Conservation (phyloP, 2,329 filamentous ascomycete genomes). For the Xylariaceae sp. region DNA sequence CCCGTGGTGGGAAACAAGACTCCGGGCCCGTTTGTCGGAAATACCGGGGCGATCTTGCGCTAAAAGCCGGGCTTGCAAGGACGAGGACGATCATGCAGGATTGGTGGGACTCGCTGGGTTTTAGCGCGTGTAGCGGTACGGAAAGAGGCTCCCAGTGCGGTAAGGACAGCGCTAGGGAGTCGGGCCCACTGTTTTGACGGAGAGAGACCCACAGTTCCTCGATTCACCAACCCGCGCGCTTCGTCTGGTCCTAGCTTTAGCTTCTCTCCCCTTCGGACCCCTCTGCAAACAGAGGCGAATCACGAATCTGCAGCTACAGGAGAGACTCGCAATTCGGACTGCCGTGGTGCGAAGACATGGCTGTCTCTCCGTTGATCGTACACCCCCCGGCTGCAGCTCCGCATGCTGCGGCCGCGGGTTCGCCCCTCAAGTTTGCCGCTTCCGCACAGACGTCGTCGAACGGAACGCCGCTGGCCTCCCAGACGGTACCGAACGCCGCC, state of each 20-base stretch:
- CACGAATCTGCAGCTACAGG: neutral
- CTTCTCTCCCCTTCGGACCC: neutral
- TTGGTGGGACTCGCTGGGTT: too few relatives aligned
- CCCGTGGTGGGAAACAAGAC: neutral
- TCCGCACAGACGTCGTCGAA: constrained; percentile 40
- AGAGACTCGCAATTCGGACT: neutral
- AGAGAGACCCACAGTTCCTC: neutral
- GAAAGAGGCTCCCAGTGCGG: neutral
- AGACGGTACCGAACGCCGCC: constrained; percentile 27
- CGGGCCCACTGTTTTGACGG: too few relatives aligned
- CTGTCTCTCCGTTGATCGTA: constrained; percentile 30
- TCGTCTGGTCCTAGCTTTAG: neutral
- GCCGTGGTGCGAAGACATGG: constrained; percentile 23
- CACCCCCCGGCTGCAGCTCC: constrained; percentile 29
- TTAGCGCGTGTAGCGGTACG: neutral
- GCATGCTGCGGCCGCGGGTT: constrained; percentile 35
- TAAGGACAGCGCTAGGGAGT: too few relatives aligned
- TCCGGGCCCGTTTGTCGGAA: neutral
- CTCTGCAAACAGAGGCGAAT: neutral
- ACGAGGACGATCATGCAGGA: neutral
- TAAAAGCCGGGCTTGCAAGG: neutral
- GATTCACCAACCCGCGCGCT: neutral
- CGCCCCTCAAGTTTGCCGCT: constrained; percentile 41
- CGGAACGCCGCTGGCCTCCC: constrained; percentile 39
- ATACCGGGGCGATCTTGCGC: neutral